phyloP scores from a whole-genome alignment of 352 stramenopile genomes.

The Detonula confervacea region DNA sequence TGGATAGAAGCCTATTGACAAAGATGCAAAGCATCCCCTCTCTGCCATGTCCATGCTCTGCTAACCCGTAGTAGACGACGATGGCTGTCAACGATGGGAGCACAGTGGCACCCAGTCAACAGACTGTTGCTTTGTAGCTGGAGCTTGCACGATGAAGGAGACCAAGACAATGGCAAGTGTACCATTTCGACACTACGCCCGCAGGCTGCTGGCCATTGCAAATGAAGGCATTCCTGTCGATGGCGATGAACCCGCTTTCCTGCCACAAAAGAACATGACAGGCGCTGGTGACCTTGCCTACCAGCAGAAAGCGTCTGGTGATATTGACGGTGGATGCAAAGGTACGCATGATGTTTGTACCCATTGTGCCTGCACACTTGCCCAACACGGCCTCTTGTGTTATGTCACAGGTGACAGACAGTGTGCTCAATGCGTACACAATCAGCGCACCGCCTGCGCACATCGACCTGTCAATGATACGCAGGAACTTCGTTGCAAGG shows the following conservation, averaged over 20 bases:
- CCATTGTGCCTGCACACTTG: too few relatives aligned
- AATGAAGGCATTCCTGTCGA: not conserved
- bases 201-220: not conserved
- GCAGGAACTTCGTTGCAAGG: not conserved
- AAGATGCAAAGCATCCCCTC: not conserved
- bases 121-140: not conserved
- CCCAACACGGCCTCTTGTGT: too few relatives aligned
- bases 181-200: not conserved
- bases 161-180: not conserved
- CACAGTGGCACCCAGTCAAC: not conserved
- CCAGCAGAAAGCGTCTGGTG: not conserved
- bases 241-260: not conserved
- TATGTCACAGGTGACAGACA: too few relatives aligned
- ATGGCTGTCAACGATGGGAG: not conserved
- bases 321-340: not conserved
- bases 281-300: not conserved
- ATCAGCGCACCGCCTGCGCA: not conserved
- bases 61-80: not conserved
- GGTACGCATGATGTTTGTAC: not conserved
- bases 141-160: not conserved
- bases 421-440: too few relatives aligned
- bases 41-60: not conserved
- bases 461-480: not conserved
- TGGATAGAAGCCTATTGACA: not conserved
- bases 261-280: not conserved